Percentiles rank a stretch among this genome's conserved stretches.
These are phyloP conservation scores for Cadophora sp. DNA, from an alignment of 2,329 filamentous ascomycete genomes.

Conservation along the genomic window DNA sequence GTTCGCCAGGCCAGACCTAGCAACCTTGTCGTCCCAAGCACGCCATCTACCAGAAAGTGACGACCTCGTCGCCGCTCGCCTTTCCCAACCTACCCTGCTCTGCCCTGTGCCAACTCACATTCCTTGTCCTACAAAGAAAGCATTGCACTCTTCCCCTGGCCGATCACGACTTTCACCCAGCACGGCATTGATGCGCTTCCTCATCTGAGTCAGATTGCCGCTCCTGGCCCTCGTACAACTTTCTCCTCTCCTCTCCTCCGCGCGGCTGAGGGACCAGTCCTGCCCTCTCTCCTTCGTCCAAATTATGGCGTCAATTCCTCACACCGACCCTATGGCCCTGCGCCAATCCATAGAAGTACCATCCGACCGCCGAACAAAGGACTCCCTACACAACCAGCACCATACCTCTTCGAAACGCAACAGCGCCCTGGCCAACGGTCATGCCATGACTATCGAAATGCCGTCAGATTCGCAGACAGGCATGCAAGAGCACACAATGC, in stretches of 20 bases:
- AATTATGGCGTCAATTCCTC: constrained; percentile 37
- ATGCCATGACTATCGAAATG: constrained; percentile 28
- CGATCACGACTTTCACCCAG: constrained; percentile 12
- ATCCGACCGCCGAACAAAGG: constrained; percentile 23
- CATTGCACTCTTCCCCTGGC: constrained; percentile 13
- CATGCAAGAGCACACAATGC: constrained; percentile 17
- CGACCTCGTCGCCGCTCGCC: constrained; percentile 24
- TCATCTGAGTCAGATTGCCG: constrained; percentile 13
- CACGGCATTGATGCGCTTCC: constrained; percentile 14
- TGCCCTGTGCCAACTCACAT: not conserved
- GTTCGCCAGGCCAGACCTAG: not conserved
- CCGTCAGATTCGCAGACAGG: constrained; percentile 23
- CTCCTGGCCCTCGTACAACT: constrained; percentile 11
- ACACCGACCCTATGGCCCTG: constrained; percentile 33
- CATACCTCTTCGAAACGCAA: constrained; percentile 22
- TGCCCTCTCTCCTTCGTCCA: constrained; percentile 13
- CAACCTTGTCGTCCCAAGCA: constrained; percentile 25
- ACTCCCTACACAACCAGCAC: not conserved
- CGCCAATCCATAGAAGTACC: constrained; percentile 40
- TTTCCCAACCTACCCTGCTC: not conserved
- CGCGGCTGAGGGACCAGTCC: constrained; percentile 17
- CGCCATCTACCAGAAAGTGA: constrained; percentile 34
- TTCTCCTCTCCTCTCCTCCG: not conserved
- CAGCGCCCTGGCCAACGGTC: constrained; percentile 13
- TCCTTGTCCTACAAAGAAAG: not conserved